Percentiles rank a stretch among this genome's conserved stretches.
These are phyloP conservation scores for Terfezia boudieri DNA, from an alignment of 495 filamentous ascomycete species.

Conservation along the genomic window DNA sequence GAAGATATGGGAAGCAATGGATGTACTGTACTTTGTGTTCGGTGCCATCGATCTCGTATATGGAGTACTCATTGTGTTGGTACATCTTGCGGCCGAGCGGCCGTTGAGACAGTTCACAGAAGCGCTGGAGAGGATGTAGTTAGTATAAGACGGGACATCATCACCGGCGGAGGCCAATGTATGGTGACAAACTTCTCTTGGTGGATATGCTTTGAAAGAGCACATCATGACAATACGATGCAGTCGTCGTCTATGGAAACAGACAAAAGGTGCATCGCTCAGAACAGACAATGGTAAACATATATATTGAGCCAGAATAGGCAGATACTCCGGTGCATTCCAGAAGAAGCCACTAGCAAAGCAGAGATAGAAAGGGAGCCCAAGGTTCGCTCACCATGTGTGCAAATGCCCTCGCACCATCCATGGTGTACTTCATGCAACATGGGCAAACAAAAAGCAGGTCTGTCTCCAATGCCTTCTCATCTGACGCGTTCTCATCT, in stretches of 20 bases:
- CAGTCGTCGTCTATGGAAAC: no score
- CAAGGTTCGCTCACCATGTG: conserved; percentile 32
- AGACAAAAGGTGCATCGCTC: no score
- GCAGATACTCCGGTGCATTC: no score
- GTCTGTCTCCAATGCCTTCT: conserved; percentile 29
- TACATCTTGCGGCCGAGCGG: conserved; percentile 27
- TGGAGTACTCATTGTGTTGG: conserved; percentile 33
- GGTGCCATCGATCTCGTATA: conserved; percentile 87
- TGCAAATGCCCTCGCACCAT: conserved; percentile 35
- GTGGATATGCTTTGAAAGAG: no score
- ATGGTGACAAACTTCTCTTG: no score
- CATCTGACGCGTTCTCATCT: conserved; percentile 44
- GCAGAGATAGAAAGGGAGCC: conserved; percentile 18
- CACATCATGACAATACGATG: no score
- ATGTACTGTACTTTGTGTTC: conserved; percentile 38
- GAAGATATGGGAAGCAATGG: background rate
- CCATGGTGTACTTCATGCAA: conserved; percentile 81
- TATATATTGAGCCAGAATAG: no score
- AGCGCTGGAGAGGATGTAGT: conserved; percentile 22
- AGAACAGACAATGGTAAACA: no score
- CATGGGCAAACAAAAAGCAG: conserved; percentile 69
- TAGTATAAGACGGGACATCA: no score
- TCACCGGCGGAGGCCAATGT: no score
- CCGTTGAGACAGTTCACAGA: conserved; percentile 20
- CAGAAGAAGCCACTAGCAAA: no score